These are phyloP conservation scores for Globisporangium paroecandrum DNA, from an alignment of 352 stramenopile species.

Conservation along the genomic window DNA sequence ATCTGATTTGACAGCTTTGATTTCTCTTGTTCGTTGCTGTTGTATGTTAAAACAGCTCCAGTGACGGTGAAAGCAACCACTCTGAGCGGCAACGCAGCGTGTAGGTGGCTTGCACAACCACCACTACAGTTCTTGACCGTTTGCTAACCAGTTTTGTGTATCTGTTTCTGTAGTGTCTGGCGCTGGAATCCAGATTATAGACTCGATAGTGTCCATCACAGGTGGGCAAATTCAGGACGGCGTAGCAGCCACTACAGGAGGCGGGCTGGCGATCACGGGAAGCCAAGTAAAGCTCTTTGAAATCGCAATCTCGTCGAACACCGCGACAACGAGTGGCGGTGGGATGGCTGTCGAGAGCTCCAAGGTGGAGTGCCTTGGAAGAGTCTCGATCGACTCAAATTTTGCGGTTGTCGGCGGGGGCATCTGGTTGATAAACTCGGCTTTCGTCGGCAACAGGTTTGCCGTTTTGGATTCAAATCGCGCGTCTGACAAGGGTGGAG, in stretches of 20 bases:
- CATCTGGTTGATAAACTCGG: constrained; percentile 11
- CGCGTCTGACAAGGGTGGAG: constrained; percentile 13
- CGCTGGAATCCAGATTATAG: constrained; percentile 28
- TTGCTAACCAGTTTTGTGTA: neutral
- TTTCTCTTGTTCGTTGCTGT: neutral
- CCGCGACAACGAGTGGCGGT: constrained; percentile 10
- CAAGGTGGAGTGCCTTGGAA: constrained; percentile 5
- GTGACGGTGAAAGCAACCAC: neutral
- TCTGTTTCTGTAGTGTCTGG: constrained; percentile 19
- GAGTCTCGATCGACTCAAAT: constrained; percentile 10
- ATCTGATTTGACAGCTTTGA: neutral
- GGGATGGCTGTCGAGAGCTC: constrained; percentile 13
- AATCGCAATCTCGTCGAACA: constrained; percentile 15
- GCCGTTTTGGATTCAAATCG: constrained; percentile 5
- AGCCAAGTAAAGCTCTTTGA: constrained; percentile 12
- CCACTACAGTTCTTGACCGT: neutral
- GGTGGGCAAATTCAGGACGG: constrained; percentile 10
- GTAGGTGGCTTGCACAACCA: constrained; percentile 15
- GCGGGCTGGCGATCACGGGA: neutral
- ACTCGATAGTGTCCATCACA: constrained; percentile 18
- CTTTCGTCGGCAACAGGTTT: constrained; percentile 9
- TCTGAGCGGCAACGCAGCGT: constrained; percentile 22
- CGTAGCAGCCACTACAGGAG: neutral
- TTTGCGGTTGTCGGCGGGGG: constrained; percentile 9
- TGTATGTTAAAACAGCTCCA: neutral